A percentile compares a stretch with the other conserved stretches of the same genome.
These are phyloP conservation scores for Acanthamoeba lugdunensis DNA, from an alignment of 208 protist species.

Conservation along the genomic window DNA sequence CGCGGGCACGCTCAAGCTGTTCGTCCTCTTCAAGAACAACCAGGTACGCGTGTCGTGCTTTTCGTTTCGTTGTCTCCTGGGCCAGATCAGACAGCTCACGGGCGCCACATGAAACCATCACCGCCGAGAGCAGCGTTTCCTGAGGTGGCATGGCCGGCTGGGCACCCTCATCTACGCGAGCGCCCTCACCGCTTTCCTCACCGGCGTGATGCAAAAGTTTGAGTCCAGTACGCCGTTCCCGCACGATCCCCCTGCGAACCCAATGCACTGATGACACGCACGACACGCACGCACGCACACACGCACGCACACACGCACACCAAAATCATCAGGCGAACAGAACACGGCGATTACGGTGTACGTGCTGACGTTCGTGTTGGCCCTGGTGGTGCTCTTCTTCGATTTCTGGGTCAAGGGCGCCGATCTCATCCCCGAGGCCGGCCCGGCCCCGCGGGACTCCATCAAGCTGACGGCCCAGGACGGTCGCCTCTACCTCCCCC, in stretches of 20 bases:
- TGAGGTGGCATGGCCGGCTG: not conserved
- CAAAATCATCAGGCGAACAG: not conserved
- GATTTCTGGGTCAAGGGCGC: slow-evolving; percentile 36
- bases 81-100: too few relatives aligned
- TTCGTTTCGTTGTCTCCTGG: too few relatives aligned
- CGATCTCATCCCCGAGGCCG: not conserved
- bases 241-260: not conserved
- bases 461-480: not conserved
- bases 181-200: not conserved
- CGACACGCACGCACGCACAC: not conserved
- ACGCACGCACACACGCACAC: not conserved
- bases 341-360: not conserved
- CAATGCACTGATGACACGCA: not conserved
- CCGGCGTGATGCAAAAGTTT: slow-evolving; percentile 28
- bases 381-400: slow-evolving; percentile 5
- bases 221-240: not conserved
- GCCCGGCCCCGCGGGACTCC: not conserved
- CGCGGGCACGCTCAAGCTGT: slow-evolving; percentile 11
- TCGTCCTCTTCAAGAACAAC: slow-evolving; percentile 14
- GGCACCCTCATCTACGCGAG: slow-evolving; percentile 24
- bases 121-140: not conserved
- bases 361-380: slow-evolving; percentile 13
- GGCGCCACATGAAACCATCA: too few relatives aligned
- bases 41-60: not conserved
- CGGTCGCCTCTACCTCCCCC: not conserved